phyloP scores from a whole-genome alignment of 768 basidiomycete genomes.

The Punctularia strigosozonata region DNA sequence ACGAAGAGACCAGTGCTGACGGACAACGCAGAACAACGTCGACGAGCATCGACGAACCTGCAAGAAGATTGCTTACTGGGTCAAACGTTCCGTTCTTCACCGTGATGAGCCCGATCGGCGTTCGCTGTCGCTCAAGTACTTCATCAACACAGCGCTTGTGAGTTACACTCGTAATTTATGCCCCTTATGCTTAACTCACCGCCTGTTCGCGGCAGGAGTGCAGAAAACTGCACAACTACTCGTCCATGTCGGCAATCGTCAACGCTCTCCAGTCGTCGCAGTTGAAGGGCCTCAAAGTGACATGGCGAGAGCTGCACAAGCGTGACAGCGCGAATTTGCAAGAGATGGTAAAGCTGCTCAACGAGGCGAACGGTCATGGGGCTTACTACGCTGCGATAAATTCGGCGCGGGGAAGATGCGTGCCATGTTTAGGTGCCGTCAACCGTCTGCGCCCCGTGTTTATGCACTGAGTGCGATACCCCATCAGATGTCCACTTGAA shows the following conservation, averaged over 20 bases:
- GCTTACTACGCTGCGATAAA: background rate
- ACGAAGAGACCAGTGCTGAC: too few species aligned
- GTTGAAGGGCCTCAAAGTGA: constrained; percentile 23
- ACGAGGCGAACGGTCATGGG: constrained; percentile 17
- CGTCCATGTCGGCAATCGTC: constrained; percentile 30
- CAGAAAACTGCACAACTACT: constrained; percentile 29
- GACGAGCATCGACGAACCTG: constrained; percentile 7
- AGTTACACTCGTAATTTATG: constrained; percentile 5
- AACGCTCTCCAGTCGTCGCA: constrained; percentile 28
- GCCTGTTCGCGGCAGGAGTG: constrained; percentile 24
- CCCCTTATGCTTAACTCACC: background rate
- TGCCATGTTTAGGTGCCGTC: background rate
- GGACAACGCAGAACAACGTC: too few species aligned
- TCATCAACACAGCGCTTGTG: constrained; percentile 30
- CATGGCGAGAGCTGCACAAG: constrained; percentile 19
- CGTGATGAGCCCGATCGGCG: constrained; percentile 25
- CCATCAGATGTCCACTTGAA: too few species aligned
- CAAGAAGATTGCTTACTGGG: constrained; percentile 14
- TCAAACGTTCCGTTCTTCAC: constrained; percentile 28
- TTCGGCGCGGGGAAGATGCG: background rate
- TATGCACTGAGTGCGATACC: too few species aligned
- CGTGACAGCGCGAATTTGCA: constrained; percentile 6
- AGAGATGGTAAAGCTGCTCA: constrained; percentile 16
- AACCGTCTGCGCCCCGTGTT: too few species aligned
- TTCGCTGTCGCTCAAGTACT: constrained; percentile 29